These are phyloP conservation scores for Ophiocordyceps robertsii DNA, from an alignment of 2,329 filamentous ascomycete genomes.

Conservation along the genomic window DNA sequence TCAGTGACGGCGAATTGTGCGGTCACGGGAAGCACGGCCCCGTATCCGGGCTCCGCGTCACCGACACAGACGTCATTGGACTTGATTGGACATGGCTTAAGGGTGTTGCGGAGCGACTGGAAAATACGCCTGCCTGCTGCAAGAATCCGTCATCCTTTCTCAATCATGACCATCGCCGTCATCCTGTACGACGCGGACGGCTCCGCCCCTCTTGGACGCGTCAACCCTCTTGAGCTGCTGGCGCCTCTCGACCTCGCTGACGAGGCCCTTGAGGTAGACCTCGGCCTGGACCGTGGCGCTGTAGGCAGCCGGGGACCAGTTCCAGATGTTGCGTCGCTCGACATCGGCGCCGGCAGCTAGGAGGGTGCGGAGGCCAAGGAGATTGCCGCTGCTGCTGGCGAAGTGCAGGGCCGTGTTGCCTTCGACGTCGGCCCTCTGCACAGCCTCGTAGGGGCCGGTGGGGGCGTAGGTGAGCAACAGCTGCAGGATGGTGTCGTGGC, in stretches of 20 bases:
- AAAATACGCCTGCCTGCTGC: background rate
- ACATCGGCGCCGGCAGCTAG: conserved; percentile 68
- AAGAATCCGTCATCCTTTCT: conserved; percentile 1
- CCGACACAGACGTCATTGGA: too few relatives aligned
- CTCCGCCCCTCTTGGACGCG: conserved; percentile 25
- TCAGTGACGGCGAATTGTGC: too few relatives aligned
- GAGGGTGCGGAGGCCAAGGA: conserved; percentile 64
- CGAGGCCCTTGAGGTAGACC: conserved; percentile 67
- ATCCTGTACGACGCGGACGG: conserved; percentile 30
- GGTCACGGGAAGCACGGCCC: too few relatives aligned
- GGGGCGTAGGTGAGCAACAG: conserved; percentile 49
- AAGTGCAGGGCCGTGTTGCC: conserved; percentile 86
- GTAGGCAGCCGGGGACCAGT: conserved; percentile 76
- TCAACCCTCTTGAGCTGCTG: conserved; percentile 24
- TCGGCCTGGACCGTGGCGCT: conserved; percentile 72
- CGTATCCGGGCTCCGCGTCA: too few relatives aligned
- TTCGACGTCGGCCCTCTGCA: conserved; percentile 48
- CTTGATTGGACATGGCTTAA: too few relatives aligned
- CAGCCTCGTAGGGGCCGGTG: conserved; percentile 35
- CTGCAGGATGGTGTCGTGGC: conserved; percentile 52
- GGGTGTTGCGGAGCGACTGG: background rate
- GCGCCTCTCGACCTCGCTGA: conserved; percentile 56
- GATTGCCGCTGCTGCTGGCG: conserved; percentile 67
- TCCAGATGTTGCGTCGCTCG: conserved; percentile 57
- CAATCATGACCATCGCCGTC: conserved; percentile 21